Evolutionary conservation across 2,329 filamentous ascomycete species (phyloP).

Genomic region (Fusarium aywerte): DNA sequence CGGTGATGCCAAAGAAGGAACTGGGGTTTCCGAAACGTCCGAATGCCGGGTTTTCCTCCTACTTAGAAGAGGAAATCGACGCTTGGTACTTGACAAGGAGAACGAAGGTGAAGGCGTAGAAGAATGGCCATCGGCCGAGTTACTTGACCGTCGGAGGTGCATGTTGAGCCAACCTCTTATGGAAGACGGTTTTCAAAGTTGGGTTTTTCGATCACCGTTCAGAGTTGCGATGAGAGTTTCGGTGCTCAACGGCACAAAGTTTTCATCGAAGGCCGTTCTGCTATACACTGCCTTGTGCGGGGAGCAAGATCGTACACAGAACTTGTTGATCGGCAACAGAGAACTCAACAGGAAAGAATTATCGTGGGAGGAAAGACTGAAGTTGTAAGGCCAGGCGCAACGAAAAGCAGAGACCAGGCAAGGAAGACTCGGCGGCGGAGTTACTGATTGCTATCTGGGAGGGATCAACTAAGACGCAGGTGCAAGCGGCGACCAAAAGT

Average conservation of each 20-base stretch:
- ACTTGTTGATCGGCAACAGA: constrained; percentile 13
- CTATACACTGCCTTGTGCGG: constrained; percentile 11
- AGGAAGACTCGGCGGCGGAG: constrained; percentile 34
- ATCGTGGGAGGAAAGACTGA: constrained; percentile 18
- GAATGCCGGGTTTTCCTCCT: constrained; percentile 44
- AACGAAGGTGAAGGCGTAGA: constrained; percentile 37
- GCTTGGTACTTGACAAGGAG: constrained; percentile 44
- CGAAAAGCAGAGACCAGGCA: constrained; percentile 26
- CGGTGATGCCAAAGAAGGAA: constrained; percentile 22
- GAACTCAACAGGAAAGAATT: constrained; percentile 12
- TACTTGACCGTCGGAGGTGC: constrained; percentile 45
- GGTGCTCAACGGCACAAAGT: constrained; percentile 34
- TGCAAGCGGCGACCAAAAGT: constrained; percentile 32
- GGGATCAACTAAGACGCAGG: constrained; percentile 37
- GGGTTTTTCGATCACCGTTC: not conserved
- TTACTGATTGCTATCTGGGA: constrained; percentile 18
- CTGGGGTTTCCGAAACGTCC: constrained; percentile 39
- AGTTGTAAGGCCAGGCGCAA: constrained; percentile 24
- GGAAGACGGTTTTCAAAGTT: constrained; percentile 1
- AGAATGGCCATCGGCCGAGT: constrained; percentile 42
- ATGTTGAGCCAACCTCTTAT: constrained; percentile 31
- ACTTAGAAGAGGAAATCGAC: constrained; percentile 48
- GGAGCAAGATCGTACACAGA: not conserved
- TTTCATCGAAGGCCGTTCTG: constrained; percentile 31
- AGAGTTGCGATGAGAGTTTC: constrained; percentile 12